A percentile compares a stretch with the other conserved stretches of the same genome.
Evolutionary conservation across 768 basidiomycete genomes (phyloP).

Genomic region (Suillus sp.): DNA sequence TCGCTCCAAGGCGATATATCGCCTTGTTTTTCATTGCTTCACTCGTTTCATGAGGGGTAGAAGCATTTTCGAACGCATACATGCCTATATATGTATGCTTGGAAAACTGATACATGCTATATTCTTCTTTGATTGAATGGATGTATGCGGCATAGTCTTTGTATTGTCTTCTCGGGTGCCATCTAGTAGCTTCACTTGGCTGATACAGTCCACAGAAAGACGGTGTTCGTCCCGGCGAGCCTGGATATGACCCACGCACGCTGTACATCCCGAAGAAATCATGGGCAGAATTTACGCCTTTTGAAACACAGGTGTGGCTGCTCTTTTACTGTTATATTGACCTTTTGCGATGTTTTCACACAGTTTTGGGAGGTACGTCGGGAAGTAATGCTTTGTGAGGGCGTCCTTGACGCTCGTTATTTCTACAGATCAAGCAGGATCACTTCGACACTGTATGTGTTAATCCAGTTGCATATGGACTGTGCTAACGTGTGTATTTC

Average conservation of each 20-base stretch:
- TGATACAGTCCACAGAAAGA: constrained; percentile 63
- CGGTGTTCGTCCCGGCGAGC: constrained; percentile 71
- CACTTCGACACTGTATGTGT: constrained; percentile 86
- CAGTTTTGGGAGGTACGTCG: constrained; percentile 75
- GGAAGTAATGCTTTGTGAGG: neutral
- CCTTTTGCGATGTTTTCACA: constrained; percentile 8
- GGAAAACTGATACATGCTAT: neutral
- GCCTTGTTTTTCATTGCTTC: neutral
- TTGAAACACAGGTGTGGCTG: constrained; percentile 78
- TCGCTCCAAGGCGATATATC: neutral
- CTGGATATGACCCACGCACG: constrained; percentile 89
- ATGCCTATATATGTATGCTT: neutral
- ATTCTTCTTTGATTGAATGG: neutral
- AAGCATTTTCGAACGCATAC: neutral
- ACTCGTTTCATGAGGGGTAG: neutral
- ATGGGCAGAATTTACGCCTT: constrained; percentile 88
- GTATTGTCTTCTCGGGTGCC: constrained; percentile 9
- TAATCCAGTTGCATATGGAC: neutral
- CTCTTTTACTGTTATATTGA: neutral
- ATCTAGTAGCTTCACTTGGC: neutral
- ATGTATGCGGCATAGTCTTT: neutral
- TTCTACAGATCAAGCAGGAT: constrained; percentile 88
- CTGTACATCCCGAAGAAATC: constrained; percentile 73
- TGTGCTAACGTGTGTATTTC: neutral
- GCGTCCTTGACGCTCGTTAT: constrained; percentile 23